Evolutionary conservation across 208 protist genomes (phyloP).

Genomic region (Crithidia acanthocephali): DNA sequence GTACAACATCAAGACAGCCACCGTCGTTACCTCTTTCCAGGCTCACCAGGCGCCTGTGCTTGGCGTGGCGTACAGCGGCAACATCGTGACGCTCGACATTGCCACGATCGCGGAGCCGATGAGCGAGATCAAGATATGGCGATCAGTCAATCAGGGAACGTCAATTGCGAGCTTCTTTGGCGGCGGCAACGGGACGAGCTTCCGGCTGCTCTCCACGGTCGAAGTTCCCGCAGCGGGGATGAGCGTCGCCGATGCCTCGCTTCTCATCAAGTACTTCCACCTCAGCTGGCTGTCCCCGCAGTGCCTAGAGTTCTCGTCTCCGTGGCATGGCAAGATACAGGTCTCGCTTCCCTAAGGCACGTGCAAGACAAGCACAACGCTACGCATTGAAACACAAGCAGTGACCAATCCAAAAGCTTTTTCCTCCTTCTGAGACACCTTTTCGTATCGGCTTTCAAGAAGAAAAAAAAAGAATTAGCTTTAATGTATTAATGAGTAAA

Average conservation of each 20-base stretch:
- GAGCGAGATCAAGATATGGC: conserved; percentile 72
- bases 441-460: no score
- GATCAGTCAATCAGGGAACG: conserved; percentile 36
- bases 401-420: no score
- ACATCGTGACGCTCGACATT: conserved; percentile 69
- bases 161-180: conserved; percentile 49
- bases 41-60: conserved; percentile 58
- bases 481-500: no score
- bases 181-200: conserved; percentile 25
- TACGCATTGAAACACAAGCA: background rate
- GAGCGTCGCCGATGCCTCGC: conserved; percentile 9
- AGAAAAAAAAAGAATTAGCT: no score
- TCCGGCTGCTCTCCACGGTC: conserved; percentile 35
- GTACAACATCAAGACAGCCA: conserved; percentile 68
- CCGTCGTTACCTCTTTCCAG: conserved; percentile 60
- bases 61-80: conserved; percentile 78
- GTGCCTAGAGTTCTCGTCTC: conserved; percentile 78
- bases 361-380: background rate
- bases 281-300: conserved; percentile 85
- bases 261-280: conserved; percentile 53
- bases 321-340: conserved; percentile 73
- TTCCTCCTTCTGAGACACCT: no score
- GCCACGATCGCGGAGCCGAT: conserved; percentile 70
- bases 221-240: conserved; percentile 30
- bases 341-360: conserved; percentile 32